A percentile compares a stretch with the other conserved stretches of the same genome.
Evolutionary conservation across 306 rosid species (phyloP).

Genomic region (Cicer chorassanicum): DNA sequence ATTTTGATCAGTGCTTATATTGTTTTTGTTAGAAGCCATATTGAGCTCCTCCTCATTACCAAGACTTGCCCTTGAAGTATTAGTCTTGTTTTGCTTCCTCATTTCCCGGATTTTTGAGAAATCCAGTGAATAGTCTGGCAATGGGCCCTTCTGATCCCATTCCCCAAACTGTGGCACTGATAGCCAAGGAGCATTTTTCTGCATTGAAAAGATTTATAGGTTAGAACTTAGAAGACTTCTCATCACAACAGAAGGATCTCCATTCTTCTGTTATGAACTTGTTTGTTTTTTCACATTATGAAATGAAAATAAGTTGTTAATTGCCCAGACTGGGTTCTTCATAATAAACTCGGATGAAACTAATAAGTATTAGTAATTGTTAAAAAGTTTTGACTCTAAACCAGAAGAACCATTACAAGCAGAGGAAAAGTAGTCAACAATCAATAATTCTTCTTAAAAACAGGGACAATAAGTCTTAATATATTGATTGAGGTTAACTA

Average conservation of each 20-base stretch:
- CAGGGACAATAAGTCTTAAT: no score
- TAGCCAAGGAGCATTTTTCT: slow-evolving; percentile 92
- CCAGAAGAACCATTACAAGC: slow-evolving; percentile 19
- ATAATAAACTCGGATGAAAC: neutral
- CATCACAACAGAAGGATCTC: slow-evolving; percentile 5
- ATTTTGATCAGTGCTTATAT: slow-evolving; percentile 44
- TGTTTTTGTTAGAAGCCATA: slow-evolving; percentile 53
- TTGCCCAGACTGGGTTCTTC: neutral
- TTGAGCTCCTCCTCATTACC: slow-evolving; percentile 92
- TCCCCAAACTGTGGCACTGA: slow-evolving; percentile 97
- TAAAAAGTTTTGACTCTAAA: slow-evolving; percentile 1
- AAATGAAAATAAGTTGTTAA: slow-evolving; percentile 11
- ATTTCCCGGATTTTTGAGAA: slow-evolving; percentile 93
- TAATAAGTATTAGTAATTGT: slow-evolving; percentile 2
- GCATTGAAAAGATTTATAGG: slow-evolving; percentile 30
- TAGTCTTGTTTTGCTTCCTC: slow-evolving; percentile 94
- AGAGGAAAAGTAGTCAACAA: neutral
- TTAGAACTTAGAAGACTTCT: slow-evolving; percentile 31
- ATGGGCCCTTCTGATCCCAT: slow-evolving; percentile 95
- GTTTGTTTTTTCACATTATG: neutral
- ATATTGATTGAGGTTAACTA: no score
- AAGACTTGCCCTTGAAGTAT: slow-evolving; percentile 87
- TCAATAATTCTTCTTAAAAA: no score
- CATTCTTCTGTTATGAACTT: neutral
- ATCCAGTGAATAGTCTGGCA: slow-evolving; percentile 93